phyloP scores from a whole-genome alignment of 2,329 filamentous ascomycete genomes.

The Dothistroma pini region DNA sequence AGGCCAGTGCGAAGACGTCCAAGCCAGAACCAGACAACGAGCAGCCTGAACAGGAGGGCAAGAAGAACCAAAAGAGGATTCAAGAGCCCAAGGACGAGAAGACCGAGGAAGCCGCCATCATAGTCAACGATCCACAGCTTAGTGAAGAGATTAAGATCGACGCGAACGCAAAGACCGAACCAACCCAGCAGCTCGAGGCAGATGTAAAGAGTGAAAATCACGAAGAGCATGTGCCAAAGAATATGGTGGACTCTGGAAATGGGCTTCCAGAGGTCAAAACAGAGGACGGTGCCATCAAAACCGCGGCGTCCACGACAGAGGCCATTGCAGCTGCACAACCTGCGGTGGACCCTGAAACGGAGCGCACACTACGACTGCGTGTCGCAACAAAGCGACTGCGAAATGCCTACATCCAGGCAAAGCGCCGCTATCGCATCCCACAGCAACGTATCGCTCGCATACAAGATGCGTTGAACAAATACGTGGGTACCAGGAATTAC shows the following conservation, averaged over 20 bases:
- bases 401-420: slow-evolving; percentile 74
- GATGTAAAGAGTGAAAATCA: slow-evolving; percentile 10
- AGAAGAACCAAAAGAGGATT: slow-evolving; percentile 10
- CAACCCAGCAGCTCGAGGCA: slow-evolving; percentile 6
- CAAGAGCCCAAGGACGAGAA: slow-evolving; percentile 22
- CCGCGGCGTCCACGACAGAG: background rate
- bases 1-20: slow-evolving; percentile 32
- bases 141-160: slow-evolving; percentile 8
- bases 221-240: slow-evolving; percentile 3
- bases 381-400: slow-evolving; percentile 59
- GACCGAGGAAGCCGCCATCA: slow-evolving; percentile 32
- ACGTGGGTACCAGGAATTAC: slow-evolving; percentile 83
- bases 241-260: background rate
- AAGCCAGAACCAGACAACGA: slow-evolving; percentile 37
- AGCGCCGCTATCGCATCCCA: slow-evolving; percentile 79
- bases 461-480: slow-evolving; percentile 69
- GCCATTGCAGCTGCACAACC: background rate
- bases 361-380: slow-evolving; percentile 36
- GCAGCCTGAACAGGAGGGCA: slow-evolving; percentile 27
- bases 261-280: background rate
- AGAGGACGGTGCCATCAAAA: background rate
- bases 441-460: slow-evolving; percentile 67
- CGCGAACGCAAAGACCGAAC: background rate
- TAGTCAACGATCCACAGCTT: slow-evolving; percentile 27
- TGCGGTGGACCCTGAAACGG: slow-evolving; percentile 14